Evolutionary conservation across 352 stramenopile species (phyloP).

Genomic region (Saprolegnia diclina): DNA sequence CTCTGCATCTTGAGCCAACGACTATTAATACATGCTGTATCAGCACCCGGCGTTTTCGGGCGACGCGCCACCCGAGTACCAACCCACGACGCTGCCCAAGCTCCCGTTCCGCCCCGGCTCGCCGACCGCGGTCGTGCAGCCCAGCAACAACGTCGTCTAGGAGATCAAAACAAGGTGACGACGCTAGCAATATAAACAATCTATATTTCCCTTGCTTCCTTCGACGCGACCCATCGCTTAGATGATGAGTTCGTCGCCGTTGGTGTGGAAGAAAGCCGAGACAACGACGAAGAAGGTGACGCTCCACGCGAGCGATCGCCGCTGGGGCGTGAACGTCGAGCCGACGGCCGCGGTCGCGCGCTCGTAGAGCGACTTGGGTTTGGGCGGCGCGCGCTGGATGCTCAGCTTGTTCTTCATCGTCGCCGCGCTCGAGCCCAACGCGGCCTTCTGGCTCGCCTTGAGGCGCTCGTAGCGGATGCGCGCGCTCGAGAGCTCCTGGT

Average conservation of each 20-base stretch:
- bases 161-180: neutral
- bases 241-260: slow-evolving; percentile 76
- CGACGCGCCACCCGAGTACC: slow-evolving; percentile 18
- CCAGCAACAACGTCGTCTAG: slow-evolving; percentile 2
- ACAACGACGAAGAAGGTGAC: slow-evolving; percentile 71
- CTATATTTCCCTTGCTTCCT: slow-evolving; percentile 18
- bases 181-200: slow-evolving; percentile 21
- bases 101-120: neutral
- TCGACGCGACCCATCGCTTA: slow-evolving; percentile 28
- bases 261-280: slow-evolving; percentile 70
- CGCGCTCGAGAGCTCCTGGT: slow-evolving; percentile 67
- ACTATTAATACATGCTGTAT: too few relatives aligned
- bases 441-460: slow-evolving; percentile 54
- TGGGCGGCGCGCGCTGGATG: slow-evolving; percentile 7
- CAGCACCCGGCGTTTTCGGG: slow-evolving; percentile 22
- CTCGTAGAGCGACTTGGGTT: slow-evolving; percentile 45
- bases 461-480: slow-evolving; percentile 79
- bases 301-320: slow-evolving; percentile 66
- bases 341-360: slow-evolving; percentile 53
- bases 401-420: slow-evolving; percentile 21
- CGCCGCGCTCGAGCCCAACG: neutral
- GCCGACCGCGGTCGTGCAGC: neutral
- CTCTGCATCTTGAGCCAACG: neutral
- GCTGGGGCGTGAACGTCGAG: slow-evolving; percentile 61
- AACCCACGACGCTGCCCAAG: slow-evolving; percentile 8